Conservation (phyloP, 2,329 filamentous ascomycete species). For the Pseudogymnoascus sp. region DNA sequence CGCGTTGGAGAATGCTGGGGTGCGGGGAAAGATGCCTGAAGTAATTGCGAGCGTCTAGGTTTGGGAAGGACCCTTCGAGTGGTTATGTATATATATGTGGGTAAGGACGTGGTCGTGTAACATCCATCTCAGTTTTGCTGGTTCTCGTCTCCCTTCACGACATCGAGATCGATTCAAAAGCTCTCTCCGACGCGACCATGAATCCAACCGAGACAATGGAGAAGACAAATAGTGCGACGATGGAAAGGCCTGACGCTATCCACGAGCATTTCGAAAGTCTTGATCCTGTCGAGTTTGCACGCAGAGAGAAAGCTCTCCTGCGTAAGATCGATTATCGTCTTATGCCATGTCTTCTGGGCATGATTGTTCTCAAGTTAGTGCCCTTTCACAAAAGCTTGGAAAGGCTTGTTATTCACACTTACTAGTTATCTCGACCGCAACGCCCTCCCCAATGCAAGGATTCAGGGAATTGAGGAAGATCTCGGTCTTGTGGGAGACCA, state of each 20-base stretch:
- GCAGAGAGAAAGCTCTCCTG: conserved; percentile 13
- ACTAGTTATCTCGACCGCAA: conserved; percentile 29
- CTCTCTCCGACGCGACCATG: neutral
- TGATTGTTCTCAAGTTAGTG: conserved; percentile 16
- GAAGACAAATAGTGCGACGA: neutral
- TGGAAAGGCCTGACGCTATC: neutral
- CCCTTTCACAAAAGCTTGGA: neutral
- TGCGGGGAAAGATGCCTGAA: neutral
- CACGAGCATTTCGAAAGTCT: neutral
- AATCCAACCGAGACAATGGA: neutral
- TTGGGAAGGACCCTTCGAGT: neutral
- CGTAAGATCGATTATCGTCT: conserved; percentile 17
- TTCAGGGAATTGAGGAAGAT: conserved; percentile 18
- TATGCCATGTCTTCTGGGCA: conserved; percentile 17
- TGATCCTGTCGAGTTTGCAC: neutral
- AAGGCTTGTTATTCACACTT: neutral
- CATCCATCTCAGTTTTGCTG: neutral
- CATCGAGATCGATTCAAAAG: neutral
- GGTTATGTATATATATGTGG: neutral
- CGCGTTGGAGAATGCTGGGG: neutral
- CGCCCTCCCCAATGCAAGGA: conserved; percentile 17
- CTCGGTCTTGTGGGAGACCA: conserved; percentile 31
- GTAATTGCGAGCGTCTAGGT: neutral
- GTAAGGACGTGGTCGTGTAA: neutral
- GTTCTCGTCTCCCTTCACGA: neutral